Evolutionary conservation across 1,284 basidiomycete species (phyloP), one percentile per base, ranked within the genome.

Genomic region (Ganoderma lingzhi): DNA sequence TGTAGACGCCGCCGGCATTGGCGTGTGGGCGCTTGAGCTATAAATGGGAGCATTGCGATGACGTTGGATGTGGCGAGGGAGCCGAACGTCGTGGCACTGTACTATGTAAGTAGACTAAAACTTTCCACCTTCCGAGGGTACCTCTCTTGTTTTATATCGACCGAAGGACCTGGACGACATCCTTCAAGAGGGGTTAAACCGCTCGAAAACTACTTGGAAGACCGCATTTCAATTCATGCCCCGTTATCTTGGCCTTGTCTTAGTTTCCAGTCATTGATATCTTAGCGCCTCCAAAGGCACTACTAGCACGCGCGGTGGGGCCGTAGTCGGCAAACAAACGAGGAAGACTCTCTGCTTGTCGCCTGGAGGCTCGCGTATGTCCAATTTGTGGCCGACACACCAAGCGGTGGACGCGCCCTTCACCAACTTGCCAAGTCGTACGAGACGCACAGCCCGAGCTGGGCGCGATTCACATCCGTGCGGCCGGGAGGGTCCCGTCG

Each of bases 241-340:
- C 30, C 35, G 19, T 59, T 59, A 59, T 59, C 56, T 59, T 59
- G 35, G 19, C 2, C 32, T 32, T 59, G 14, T 39, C 56, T 59
- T n/a, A 3, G 56, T 23, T 58, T 39, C 15, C 35, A 59, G 60
- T 51, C 65, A 66, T 62, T 60, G 59, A 62, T 62, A 23, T 65
- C 56, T 51, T 60, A 65, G 64, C 64, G 58, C 44, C n/a, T 45
- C 59, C 45, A 45, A 59, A 66, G 53, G 53, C 59, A 62, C 39
- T 55, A 62, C 39, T 55, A 39, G 30, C 6, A 51, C 32, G 6
- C 30, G 56, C 35, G 17, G 19, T 39, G 56, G 56, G 19, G 56
- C 56, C 56, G n/a, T 12, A 39, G 19, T 39, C 19, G 56, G 56
- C 56, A 59, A 59, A 59, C 59, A 62, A 59, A 59, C 59, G 55